Conservation (phyloP, 805 yeast species). For the Metschnikowia aberdeeniae region DNA sequence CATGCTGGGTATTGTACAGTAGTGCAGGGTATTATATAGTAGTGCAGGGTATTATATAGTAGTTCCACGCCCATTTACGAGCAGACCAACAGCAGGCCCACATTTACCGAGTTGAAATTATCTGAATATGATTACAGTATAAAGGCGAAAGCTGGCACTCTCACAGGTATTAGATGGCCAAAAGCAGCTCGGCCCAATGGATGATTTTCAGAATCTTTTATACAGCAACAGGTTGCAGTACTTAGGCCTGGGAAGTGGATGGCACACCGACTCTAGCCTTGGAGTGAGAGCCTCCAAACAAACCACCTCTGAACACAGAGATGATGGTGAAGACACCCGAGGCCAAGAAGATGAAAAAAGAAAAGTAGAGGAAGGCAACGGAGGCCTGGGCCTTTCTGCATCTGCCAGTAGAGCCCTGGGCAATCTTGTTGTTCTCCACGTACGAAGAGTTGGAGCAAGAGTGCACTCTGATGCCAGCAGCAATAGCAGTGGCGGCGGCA, state of each 20-base stretch:
- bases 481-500: constrained; percentile 92
- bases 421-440: constrained; percentile 59
- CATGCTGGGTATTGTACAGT: no score
- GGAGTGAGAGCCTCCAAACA: constrained; percentile 35
- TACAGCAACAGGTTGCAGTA: not conserved
- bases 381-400: constrained; percentile 94
- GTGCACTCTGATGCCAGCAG: constrained; percentile 83
- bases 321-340: constrained; percentile 58
- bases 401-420: constrained; percentile 76
- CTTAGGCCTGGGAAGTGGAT: constrained; percentile 82
- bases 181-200: not conserved
- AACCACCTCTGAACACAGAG: constrained; percentile 51
- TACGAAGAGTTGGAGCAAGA: constrained; percentile 75
- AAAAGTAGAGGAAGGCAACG: constrained; percentile 78
- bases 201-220: not conserved
- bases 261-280: constrained; percentile 81
- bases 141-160: no score
- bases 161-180: constrained; percentile 3
- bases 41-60: no score
- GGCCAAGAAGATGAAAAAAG: constrained; percentile 70
- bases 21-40: no score
- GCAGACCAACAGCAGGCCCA: no score
- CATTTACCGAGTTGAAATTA: no score
- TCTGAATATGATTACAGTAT: no score
- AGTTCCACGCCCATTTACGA: no score